These are phyloP conservation scores for Colletotrichum sp. DNA, from an alignment of 2,329 filamentous ascomycete species.

Conservation along the genomic window DNA sequence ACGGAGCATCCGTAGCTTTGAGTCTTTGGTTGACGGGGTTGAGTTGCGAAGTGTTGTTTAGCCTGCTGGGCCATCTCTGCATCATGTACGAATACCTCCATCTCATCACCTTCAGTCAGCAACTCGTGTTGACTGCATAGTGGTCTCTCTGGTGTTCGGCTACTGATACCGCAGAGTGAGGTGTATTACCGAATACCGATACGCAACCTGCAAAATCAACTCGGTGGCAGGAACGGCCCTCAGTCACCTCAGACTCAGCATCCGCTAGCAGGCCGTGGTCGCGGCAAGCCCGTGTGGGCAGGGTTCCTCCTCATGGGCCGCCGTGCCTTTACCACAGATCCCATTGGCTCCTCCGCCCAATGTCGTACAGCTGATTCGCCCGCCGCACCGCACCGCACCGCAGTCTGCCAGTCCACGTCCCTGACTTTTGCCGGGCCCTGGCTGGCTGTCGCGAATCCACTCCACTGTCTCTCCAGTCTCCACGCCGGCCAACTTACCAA, in stretches of 20 bases:
- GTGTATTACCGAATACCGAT: background rate
- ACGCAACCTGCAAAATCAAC: too few relatives aligned
- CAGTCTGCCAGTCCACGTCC: background rate
- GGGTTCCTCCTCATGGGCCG: background rate
- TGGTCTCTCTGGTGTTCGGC: background rate
- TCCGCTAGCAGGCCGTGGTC: background rate
- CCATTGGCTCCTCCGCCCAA: constrained; percentile 7
- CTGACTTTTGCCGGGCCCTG: background rate
- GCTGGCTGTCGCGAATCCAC: background rate
- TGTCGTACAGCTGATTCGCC: constrained; percentile 17
- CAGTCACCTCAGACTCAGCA: background rate
- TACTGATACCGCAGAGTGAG: background rate
- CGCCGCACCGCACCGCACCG: background rate
- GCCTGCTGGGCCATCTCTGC: background rate
- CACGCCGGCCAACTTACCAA: background rate
- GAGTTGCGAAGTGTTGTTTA: background rate
- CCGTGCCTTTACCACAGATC: background rate
- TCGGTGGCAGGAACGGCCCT: background rate
- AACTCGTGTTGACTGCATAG: background rate
- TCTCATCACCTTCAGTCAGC: background rate
- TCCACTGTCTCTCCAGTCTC: background rate
- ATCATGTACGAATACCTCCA: background rate
- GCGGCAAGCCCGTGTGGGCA: background rate
- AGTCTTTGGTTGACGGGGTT: background rate
- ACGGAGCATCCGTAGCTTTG: background rate